Conservation (phyloP, 2,329 filamentous ascomycete species). For the Colletotrichum orchidophilum region DNA sequence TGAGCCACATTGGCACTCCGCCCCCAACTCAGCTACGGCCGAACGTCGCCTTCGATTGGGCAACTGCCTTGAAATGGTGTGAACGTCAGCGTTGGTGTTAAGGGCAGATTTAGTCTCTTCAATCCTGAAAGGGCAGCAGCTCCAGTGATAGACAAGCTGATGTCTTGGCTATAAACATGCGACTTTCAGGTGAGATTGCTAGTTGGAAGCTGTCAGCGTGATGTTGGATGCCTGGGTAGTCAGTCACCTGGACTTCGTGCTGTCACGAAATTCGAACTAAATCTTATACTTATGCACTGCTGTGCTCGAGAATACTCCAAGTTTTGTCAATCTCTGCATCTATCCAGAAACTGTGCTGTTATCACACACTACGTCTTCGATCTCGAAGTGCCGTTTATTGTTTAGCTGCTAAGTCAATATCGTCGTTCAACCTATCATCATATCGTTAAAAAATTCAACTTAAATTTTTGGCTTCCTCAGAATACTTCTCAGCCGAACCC, state of each 20-base stretch:
- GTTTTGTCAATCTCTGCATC: not conserved
- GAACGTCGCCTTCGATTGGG: not conserved
- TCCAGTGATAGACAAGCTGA: not conserved
- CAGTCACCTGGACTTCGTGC: not conserved
- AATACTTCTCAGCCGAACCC: too few species aligned
- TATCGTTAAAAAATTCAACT: too few species aligned
- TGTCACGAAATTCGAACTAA: not conserved
- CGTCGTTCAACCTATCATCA: too few species aligned
- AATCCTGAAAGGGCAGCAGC: not conserved
- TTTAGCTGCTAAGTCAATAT: too few species aligned
- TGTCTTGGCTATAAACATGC: not conserved
- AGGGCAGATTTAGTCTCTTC: not conserved
- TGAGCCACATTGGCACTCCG: constrained; percentile 1
- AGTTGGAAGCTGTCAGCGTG: not conserved
- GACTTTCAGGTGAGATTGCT: not conserved
- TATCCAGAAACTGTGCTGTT: too few species aligned
- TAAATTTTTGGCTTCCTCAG: too few species aligned
- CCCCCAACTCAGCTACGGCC: not conserved
- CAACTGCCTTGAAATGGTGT: not conserved
- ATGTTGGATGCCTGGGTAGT: not conserved
- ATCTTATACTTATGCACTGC: not conserved
- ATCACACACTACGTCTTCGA: too few species aligned
- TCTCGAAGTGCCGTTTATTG: too few species aligned
- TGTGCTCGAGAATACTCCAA: not conserved
- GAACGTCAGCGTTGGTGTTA: not conserved